phyloP scores from a whole-genome alignment of 2,329 filamentous ascomycete species.

The Leptographium galeiforme region DNA sequence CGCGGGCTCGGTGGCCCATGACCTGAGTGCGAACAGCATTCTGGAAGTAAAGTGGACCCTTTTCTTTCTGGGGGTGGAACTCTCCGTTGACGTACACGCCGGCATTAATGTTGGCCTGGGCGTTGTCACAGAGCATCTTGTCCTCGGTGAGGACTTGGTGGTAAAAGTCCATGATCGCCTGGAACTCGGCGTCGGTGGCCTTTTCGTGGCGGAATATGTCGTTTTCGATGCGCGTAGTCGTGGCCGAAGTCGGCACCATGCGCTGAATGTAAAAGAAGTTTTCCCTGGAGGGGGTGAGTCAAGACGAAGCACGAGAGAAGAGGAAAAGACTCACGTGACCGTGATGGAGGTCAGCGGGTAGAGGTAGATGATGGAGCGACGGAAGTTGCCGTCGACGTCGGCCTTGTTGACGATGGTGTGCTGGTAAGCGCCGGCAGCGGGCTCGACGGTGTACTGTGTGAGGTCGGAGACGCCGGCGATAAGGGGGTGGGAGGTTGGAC shows the following conservation, averaged over 20 bases:
- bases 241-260: slow-evolving; percentile 31
- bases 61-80: slow-evolving; percentile 37
- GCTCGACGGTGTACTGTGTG: slow-evolving; percentile 26
- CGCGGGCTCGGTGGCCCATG: slow-evolving; percentile 15
- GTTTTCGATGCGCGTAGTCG: slow-evolving; percentile 30
- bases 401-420: slow-evolving; percentile 10
- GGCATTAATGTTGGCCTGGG: slow-evolving; percentile 35
- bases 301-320: background rate
- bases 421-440: slow-evolving; percentile 12
- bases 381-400: slow-evolving; percentile 5
- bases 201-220: slow-evolving; percentile 37
- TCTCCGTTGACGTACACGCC: slow-evolving; percentile 38
- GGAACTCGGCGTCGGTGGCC: slow-evolving; percentile 31
- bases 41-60: slow-evolving; percentile 36
- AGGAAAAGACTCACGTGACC: slow-evolving; percentile 20
- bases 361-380: slow-evolving; percentile 22
- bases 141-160: slow-evolving; percentile 38
- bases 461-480: slow-evolving; percentile 29
- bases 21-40: slow-evolving; percentile 15
- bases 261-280: slow-evolving; percentile 39
- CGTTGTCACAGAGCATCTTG: slow-evolving; percentile 33
- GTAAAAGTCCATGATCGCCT: slow-evolving; percentile 32
- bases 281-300: slow-evolving; percentile 15
- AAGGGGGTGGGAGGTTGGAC: slow-evolving; percentile 32
- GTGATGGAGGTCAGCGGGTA: slow-evolving; percentile 26